Base-by-base conservation (phyloP, 2,329 filamentous ascomycete species). In the Diaporthe vaccinii region DNA sequence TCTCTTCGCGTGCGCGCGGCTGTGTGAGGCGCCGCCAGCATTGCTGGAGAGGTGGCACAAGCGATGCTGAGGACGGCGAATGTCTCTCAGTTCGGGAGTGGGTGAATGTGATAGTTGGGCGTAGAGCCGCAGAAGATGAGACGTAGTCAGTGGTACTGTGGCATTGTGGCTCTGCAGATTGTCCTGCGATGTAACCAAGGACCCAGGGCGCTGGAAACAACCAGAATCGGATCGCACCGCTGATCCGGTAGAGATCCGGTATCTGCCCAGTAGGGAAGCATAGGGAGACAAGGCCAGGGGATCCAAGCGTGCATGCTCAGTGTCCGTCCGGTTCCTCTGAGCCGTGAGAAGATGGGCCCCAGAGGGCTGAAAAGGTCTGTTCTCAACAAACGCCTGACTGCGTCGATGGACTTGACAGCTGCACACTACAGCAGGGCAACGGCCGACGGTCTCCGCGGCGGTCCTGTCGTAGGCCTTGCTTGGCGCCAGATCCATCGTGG, bases 71-170 rank as follows among this genome's bases (percentile, higher is more conserved):
- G 31, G 31, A 41, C 57, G 71, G 49, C 46, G 31, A 55, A 46
- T 65, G 49, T 73, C n/a, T 65, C 49, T 55, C 15, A 12, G 36
- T 34, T 65, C 49, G 71, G n/a, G 39, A 44, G 36, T 65, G 46
- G 14, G 14, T 4, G 34, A 36, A 25, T 41, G 49, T 55, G 46
- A 69, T 41, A 31, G n/a, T 12, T 22, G 49, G 25, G 36, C 5
- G 34, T 46, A 46, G 71, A 73, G 58, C 71, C 58, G 46, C 71
- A 73, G 46, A 73, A 65, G 44, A 34, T 65, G 58, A 73, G 71
- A 65, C 71, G 31, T 73, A 36, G 34, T 22, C 46, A 22, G 55
- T 62, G 61, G 25, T 28, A 69, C 65, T 39, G 65, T 69, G 65
- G 31, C 17, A 69, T 55, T 69, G 65, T 73, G 34, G 71, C 58